Conservation (phyloP, 257 asterid species). For the Pogostemon cablin region DNA sequence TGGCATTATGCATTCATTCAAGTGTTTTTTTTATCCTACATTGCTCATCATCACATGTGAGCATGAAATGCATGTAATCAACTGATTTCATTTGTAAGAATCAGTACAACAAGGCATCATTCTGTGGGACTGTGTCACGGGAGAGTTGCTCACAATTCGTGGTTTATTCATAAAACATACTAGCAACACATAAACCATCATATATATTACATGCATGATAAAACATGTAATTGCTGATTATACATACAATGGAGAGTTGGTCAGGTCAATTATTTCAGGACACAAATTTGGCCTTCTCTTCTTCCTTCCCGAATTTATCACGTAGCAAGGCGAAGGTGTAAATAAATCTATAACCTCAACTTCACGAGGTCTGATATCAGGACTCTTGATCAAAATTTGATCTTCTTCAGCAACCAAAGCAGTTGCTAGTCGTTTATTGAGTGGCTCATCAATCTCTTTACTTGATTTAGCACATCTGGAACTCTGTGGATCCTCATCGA, state of each 20-base stretch:
- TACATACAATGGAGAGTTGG: conserved; percentile 66
- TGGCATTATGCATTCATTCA: not conserved
- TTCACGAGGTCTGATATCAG: conserved; percentile 28
- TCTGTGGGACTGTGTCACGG: too few relatives aligned
- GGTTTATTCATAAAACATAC: not conserved
- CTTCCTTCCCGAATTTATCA: conserved; percentile 41
- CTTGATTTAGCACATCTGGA: conserved; percentile 6
- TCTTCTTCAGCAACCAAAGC: conserved; percentile 29
- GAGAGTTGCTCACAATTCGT: not conserved
- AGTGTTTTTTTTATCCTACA: not conserved
- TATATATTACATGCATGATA: not conserved
- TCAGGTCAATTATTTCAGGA: conserved; percentile 85
- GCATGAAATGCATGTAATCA: not conserved
- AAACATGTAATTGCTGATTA: conserved; percentile 1
- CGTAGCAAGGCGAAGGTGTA: conserved; percentile 71
- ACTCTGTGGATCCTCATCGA: conserved; percentile 17
- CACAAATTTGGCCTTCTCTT: conserved; percentile 48
- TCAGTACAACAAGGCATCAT: too few relatives aligned
- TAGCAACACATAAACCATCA: conserved; percentile 3
- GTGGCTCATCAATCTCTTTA: not conserved
- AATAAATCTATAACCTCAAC: conserved; percentile 73
- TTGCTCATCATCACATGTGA: not conserved
- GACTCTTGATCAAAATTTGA: conserved; percentile 28
- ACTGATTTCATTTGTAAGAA: too few relatives aligned
- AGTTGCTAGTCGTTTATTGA: conserved; percentile 26